Evolutionary conservation across 2,329 filamentous ascomycete genomes (phyloP).

Genomic region (Pseudogymnoascus destructans): DNA sequence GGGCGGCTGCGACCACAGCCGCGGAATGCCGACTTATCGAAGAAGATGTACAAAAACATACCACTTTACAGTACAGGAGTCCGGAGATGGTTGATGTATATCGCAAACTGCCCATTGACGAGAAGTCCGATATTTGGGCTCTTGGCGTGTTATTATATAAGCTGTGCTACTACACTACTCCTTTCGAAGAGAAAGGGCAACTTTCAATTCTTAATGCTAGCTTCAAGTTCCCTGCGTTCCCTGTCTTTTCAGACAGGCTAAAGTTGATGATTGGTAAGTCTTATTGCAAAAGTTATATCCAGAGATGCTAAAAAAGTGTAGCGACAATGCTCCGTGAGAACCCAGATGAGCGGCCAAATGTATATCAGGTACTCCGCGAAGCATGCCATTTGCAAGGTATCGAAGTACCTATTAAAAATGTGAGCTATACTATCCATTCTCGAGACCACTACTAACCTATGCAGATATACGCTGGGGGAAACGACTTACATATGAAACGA

Average conservation of each 20-base stretch:
- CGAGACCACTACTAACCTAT: conserved; percentile 13
- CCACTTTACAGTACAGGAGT: conserved; percentile 91
- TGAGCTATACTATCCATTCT: conserved; percentile 34
- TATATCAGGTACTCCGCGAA: conserved; percentile 84
- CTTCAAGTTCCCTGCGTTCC: conserved; percentile 82
- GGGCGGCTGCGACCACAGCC: conserved; percentile 72
- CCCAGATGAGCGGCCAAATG: conserved; percentile 65
- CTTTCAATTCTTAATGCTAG: conserved; percentile 93
- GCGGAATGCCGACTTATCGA: conserved; percentile 86
- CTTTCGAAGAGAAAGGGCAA: conserved; percentile 94
- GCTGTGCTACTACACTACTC: conserved; percentile 97
- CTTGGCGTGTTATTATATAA: conserved; percentile 93
- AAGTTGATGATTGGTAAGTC: conserved; percentile 76
- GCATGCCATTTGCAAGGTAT: conserved; percentile 79
- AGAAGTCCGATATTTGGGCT: conserved; percentile 97
- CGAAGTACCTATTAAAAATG: conserved; percentile 78
- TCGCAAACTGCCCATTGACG: conserved; percentile 87
- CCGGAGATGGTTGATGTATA: conserved; percentile 99
- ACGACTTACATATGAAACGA: conserved; percentile 42
- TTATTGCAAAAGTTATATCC: not conserved
- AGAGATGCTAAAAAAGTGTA: conserved; percentile 27
- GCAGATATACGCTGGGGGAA: conserved; percentile 59
- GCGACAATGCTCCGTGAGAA: conserved; percentile 84
- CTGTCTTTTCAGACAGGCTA: conserved; percentile 75
- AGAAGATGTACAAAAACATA: conserved; percentile 94